phyloP scores from a whole-genome alignment of 2,329 filamentous ascomycete species.

The Salinomyces thailandicus region DNA sequence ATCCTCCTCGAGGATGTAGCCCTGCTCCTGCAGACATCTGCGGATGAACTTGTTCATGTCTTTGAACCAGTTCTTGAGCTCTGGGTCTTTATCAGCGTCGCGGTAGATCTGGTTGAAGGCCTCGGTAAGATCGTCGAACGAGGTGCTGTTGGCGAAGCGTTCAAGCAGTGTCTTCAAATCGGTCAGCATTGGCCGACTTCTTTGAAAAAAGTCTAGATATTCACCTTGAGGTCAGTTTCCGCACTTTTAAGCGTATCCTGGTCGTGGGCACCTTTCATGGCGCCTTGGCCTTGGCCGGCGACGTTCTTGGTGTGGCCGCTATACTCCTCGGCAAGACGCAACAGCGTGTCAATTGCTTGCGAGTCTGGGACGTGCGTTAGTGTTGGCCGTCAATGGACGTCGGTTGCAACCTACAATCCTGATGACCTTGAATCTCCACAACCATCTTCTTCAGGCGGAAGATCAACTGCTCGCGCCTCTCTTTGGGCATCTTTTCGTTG shows the following conservation, averaged over 20 bases:
- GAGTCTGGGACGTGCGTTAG: slow-evolving; percentile 47
- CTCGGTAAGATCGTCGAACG: slow-evolving; percentile 72
- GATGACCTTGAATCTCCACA: slow-evolving; percentile 88
- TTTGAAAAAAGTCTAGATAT: slow-evolving; percentile 32
- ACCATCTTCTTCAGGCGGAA: slow-evolving; percentile 97
- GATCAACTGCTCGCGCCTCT: slow-evolving; percentile 84
- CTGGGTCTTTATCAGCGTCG: slow-evolving; percentile 75
- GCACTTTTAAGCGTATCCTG: slow-evolving; percentile 56
- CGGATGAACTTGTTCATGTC: slow-evolving; percentile 66
- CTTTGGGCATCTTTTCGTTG: slow-evolving; percentile 75
- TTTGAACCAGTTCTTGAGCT: slow-evolving; percentile 85
- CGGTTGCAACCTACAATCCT: slow-evolving; percentile 56
- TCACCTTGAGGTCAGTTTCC: slow-evolving; percentile 71
- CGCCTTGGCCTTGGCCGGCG: slow-evolving; percentile 53
- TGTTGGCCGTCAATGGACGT: not conserved
- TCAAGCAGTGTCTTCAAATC: slow-evolving; percentile 66
- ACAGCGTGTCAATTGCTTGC: slow-evolving; percentile 77
- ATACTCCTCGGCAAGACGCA: slow-evolving; percentile 77
- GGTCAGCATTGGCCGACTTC: slow-evolving; percentile 40
- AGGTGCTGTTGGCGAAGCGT: slow-evolving; percentile 91
- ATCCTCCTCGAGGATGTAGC: slow-evolving; percentile 74
- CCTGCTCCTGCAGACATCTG: slow-evolving; percentile 75
- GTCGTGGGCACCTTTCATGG: slow-evolving; percentile 61
- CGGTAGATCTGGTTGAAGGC: slow-evolving; percentile 76
- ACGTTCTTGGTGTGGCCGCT: slow-evolving; percentile 59